Conservation (phyloP, 148 eudicot species). For the Polygonum aviculare region DNA sequence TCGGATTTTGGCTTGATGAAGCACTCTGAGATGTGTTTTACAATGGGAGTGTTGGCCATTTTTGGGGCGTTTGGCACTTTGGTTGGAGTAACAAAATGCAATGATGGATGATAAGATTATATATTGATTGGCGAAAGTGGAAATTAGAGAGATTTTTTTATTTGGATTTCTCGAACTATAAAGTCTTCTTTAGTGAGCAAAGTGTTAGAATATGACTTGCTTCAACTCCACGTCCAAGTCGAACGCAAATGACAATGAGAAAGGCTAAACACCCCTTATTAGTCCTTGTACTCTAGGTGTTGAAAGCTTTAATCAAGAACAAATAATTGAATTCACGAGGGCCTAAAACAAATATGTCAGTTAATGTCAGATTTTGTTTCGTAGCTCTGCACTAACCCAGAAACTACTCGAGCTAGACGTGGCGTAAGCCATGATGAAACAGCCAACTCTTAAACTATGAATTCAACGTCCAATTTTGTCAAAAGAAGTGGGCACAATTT, state of each 20-base stretch:
- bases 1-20: constrained; percentile 10
- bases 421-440: constrained; percentile 6
- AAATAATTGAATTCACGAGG: no score
- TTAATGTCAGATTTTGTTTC: no score
- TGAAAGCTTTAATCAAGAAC: no score
- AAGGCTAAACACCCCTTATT: no score
- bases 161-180: background rate
- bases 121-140: background rate
- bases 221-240: no score
- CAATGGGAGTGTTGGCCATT: constrained; percentile 8
- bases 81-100: background rate
- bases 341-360: background rate
- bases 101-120: background rate
- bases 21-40: constrained; percentile 7
- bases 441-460: background rate
- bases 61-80: background rate
- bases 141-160: background rate
- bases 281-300: no score
- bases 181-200: background rate
- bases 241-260: no score
- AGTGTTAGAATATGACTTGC: background rate
- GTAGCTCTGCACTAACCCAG: background rate
- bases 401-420: background rate
- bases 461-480: no score
- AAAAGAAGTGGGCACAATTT: no score